A percentile compares a stretch with the other conserved stretches of the same genome.
These are phyloP conservation scores for Ilyonectria sp. DNA, from an alignment of 2,329 filamentous ascomycete genomes.

Conservation along the genomic window DNA sequence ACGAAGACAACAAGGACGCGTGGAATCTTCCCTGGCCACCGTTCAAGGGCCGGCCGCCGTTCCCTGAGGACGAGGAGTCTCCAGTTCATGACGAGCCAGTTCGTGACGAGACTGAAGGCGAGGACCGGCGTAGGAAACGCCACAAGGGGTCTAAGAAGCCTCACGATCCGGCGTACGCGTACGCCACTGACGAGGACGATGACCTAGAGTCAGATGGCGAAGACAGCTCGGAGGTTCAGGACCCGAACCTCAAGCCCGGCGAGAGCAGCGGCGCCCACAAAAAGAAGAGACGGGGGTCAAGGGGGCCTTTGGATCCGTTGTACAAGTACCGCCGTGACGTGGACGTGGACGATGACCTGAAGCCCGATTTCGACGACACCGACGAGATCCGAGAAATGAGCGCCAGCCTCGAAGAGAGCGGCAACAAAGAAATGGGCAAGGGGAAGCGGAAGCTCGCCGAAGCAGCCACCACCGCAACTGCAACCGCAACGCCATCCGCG, in stretches of 20 bases:
- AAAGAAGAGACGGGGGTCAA: neutral
- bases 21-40: conserved; percentile 51
- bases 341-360: conserved; percentile 42
- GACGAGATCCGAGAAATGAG: conserved; percentile 15
- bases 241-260: neutral
- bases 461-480: neutral
- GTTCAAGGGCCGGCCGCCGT: conserved; percentile 38
- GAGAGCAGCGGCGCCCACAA: neutral
- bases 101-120: conserved; percentile 5
- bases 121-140: neutral
- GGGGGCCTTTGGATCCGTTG: conserved; percentile 26
- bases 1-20: conserved; percentile 44
- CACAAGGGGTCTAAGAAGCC: neutral
- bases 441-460: conserved; percentile 18
- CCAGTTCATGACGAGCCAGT: conserved; percentile 36
- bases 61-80: conserved; percentile 41
- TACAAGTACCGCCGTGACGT: conserved; percentile 40
- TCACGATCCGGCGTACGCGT: neutral
- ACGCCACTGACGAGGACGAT: neutral
- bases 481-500: neutral
- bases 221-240: conserved; percentile 35
- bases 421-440: neutral
- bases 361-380: conserved; percentile 39
- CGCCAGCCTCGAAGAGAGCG: neutral
- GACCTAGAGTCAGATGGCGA: conserved; percentile 22